phyloP scores from a whole-genome alignment of 148 eudicot species.

The Vaccinium vitisidaea region DNA sequence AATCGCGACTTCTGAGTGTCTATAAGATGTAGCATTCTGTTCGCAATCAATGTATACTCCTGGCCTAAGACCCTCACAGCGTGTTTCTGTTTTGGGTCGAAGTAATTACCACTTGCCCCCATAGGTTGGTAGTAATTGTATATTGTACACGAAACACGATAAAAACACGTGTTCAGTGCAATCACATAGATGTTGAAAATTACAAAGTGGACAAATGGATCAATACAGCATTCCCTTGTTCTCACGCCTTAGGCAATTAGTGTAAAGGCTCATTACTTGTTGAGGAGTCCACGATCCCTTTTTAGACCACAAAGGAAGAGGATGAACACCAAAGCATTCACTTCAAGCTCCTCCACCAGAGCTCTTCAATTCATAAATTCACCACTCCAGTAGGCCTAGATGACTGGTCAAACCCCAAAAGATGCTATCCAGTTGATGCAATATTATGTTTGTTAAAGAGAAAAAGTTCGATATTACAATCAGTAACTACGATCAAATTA shows the following conservation, averaged over 20 bases:
- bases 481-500: background rate
- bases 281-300: background rate
- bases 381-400: background rate
- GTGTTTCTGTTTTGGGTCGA: background rate
- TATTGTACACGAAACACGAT: background rate
- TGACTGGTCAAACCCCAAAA: background rate
- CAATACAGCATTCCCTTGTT: background rate
- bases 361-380: too few relatives aligned
- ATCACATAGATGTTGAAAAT: background rate
- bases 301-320: background rate
- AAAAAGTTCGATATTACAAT: background rate
- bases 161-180: background rate
- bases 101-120: background rate
- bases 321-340: background rate
- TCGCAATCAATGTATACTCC: background rate
- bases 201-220: too few relatives aligned
- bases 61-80: background rate
- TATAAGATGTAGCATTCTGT: background rate
- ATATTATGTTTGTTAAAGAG: background rate
- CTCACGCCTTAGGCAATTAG: background rate
- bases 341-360: background rate
- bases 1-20: background rate
- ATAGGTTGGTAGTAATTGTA: background rate
- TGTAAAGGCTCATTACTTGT: background rate
- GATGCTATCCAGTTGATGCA: background rate